Evolutionary conservation across 148 eudicot species (phyloP), one percentile per base, ranked within the genome.

Genomic region (Polygonum aviculare): DNA sequence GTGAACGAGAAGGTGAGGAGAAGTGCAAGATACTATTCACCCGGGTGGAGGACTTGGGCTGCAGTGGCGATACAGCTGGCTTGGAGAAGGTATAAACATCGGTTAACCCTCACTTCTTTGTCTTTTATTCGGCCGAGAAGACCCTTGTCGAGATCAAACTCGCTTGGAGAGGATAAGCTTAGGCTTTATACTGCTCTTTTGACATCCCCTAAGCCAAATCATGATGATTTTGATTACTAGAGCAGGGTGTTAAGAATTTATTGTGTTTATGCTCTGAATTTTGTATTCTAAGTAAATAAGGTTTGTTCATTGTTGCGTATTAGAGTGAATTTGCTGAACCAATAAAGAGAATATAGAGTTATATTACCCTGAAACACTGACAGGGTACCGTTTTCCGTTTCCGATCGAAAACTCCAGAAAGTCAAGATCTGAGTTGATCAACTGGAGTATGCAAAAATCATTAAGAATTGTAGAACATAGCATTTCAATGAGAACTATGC

Each of bases 41-140:
- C 99, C 0, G 96, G 97, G 4, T 95, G 98, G 99, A 82, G 99
- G 76, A 95, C 99, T 3, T 93, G 99, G 98, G 98, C 94, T 0
- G 94, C 99, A 3, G 98, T 93, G 2, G 93, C 98, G 0, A 91
- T 95, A 72, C 99, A 95, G 72, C 44, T 95, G 79, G 94, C 98
- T 12, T 95, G 98, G 99, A 76, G 99, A 81, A 80, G 99, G 81
- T 92, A 93, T 59, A 89, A 78, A 73, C 98, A 91, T 74, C 82
- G 97, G 2, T 73, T 95, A 45, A 95, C 97, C 1, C 90, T 95
- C 18, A 85, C 91, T 11, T 95, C 98, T 0, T 47, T 95, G 78
- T 95, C 99, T 33, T 93, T 95, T 75, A 95, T 95, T n/a, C 83
- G 99, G 76, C 99, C 99, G 4, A 80, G 98, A 40, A 84, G 98